Percentiles rank a stretch among this genome's conserved stretches.
Evolutionary conservation across 805 yeast species (phyloP).

Genomic region (Sporopachydermia lactativora): DNA sequence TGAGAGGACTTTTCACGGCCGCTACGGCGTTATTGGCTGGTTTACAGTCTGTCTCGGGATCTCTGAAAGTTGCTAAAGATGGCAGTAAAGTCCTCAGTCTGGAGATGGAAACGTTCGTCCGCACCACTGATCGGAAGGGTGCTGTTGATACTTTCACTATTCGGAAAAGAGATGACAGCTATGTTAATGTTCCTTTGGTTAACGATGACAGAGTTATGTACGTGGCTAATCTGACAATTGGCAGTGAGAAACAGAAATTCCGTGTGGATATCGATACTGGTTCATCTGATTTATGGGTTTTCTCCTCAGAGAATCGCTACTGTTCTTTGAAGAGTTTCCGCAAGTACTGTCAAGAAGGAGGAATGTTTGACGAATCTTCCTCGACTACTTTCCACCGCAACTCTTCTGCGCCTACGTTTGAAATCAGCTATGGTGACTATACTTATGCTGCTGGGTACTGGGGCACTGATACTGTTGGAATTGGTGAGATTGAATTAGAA

Average conservation of each 20-base stretch:
- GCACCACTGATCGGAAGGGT: background rate
- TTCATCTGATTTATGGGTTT: constrained; percentile 60
- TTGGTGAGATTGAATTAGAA: constrained; percentile 35
- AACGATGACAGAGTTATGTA: constrained; percentile 19
- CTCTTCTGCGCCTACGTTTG: constrained; percentile 13
- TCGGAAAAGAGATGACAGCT: background rate
- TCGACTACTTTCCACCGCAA: constrained; percentile 15
- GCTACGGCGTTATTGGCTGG: too few relatives aligned
- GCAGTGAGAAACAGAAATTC: constrained; percentile 43
- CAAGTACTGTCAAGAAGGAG: constrained; percentile 11
- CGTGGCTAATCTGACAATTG: constrained; percentile 26
- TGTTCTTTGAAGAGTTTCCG: constrained; percentile 10
- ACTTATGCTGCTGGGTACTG: constrained; percentile 37
- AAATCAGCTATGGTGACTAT: constrained; percentile 33
- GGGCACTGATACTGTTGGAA: constrained; percentile 47
- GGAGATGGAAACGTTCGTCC: background rate
- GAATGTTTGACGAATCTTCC: constrained; percentile 15
- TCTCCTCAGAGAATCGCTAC: constrained; percentile 33
- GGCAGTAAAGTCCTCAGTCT: background rate
- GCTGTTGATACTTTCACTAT: background rate
- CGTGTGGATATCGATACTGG: constrained; percentile 61
- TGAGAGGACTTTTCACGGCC: too few relatives aligned
- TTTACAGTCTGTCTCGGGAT: too few relatives aligned
- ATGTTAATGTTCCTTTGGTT: constrained; percentile 13
- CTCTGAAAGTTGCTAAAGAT: background rate